Evolutionary conservation across 305 asterid species (phyloP), one percentile per base, ranked within the genome.

Genomic region (Fraxinus latifolia): DNA sequence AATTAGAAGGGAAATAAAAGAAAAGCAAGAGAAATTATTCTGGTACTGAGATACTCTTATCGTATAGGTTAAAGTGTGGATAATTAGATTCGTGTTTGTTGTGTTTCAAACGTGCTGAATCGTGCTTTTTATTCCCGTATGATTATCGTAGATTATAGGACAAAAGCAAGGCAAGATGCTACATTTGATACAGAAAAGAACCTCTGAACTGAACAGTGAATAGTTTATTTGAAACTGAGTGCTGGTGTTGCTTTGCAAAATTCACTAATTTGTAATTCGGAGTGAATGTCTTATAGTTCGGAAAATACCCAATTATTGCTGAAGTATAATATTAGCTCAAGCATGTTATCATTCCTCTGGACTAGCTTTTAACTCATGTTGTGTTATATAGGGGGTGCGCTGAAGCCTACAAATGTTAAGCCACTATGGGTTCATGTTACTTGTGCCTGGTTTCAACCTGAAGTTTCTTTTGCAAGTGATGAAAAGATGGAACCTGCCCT

Each of bases 401-500:
- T 96, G 90, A 96, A 96, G 93, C 98, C 99, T 77, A 92, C 98
- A 21, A 97, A 94, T 76, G 86, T 94, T 47, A 85, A 89, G 29
- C 93, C 95, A 39, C 86, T 96, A 78, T 96, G 99, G 99, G 99
- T 96, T 83, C 99, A 96, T 83, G 88, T 96, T 85, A 94, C 99
- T 79, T 96, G 99, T 88, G 99, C 99, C 87, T 96, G 99, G 99
- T 96, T 94, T 88, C 98, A 91, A 88, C 99, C 99, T 31, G 92
- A 96, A 91, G 99, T 96, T 86, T 91, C 95, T 75, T 96, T 96
- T 88, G 98, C 97, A 80, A 94, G 92, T 47, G 97, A 94, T 79
- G 98, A 96, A 85, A 91, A 86, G 86, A 96, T 96, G 99, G 99
- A 96, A 82, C 99, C 99, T 86, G 99, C 98, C 77, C 85, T 89